Evolutionary conservation across 73 alveolate genomes (phyloP), one percentile per base, ranked within the genome.

Genomic region (Paramecium sonneborni): DNA sequence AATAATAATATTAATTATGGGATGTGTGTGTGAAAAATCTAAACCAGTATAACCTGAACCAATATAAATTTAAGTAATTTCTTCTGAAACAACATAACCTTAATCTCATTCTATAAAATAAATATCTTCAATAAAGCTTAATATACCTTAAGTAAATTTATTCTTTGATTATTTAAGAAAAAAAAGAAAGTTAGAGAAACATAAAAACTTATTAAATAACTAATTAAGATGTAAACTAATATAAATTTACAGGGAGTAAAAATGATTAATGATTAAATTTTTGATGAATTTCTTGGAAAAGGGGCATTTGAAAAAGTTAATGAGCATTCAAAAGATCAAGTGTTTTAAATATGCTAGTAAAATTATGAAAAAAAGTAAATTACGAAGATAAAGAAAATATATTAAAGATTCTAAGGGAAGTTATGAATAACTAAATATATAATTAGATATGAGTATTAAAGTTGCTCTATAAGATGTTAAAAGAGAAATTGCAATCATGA

Each of bases 401-500:
- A 39, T 62, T n/a, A 93, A 97, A 93, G 87, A 93, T 76, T 96
- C 97, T 95, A 97, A 97, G 84, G 98, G 92, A 24, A 98, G 97
- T 46, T n/a, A n/a, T n/a, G n/a, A n/a, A 84, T n/a, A 10, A 62
- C 5, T 14, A 1, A 30, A 56, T 28, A 30, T 26, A 21, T 23
- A 88, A 70, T 38, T 88, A 88, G 96, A 92, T 32, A 93, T 96
- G 97, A 92, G 85, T 1, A 86, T 88, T 86, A 94, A 93, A 41
- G 95, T 92, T 85, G 95, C 95, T 21, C 85, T 98, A 0, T 95
- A 97, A 88, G 96, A 96, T 95, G 99, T 98, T 20, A 92, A 85
- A 46, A 57, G 96, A 82, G 99, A 97, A 96, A 97, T 97, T 37
- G 99, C 98, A 37, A 97, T 97, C 41, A 97, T 97, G 99, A 97